Conservation (phyloP, 2,329 filamentous ascomycete species). For the Emericellopsis atlantica region DNA sequence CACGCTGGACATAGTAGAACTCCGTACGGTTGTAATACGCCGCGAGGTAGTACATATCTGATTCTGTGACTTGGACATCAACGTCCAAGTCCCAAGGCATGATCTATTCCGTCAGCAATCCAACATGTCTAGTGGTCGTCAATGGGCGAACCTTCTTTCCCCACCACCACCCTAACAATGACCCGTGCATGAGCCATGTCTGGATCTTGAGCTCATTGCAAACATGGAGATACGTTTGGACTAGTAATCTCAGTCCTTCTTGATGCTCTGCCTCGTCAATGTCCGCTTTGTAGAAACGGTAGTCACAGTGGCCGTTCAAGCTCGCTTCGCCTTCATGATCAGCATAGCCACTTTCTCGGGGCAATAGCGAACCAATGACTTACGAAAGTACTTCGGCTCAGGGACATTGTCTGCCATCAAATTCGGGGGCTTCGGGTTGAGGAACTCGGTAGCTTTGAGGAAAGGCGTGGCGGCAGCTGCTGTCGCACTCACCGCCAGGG, state of each 20-base stretch:
- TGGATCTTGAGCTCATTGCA: constrained; percentile 54
- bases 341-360: neutral
- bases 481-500: neutral
- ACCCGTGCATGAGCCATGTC: constrained; percentile 78
- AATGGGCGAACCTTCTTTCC: constrained; percentile 34
- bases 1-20: constrained; percentile 27
- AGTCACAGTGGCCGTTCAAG: constrained; percentile 19
- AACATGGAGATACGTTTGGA: constrained; percentile 60
- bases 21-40: constrained; percentile 51
- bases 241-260: constrained; percentile 50
- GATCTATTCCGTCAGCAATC: constrained; percentile 27
- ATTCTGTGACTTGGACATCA: constrained; percentile 59
- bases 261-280: constrained; percentile 42
- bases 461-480: too few species aligned
- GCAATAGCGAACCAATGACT: neutral
- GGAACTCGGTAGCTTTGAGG: neutral
- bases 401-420: constrained; percentile 1
- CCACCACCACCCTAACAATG: constrained; percentile 83
- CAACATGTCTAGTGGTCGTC: neutral
- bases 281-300: constrained; percentile 22
- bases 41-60: constrained; percentile 53
- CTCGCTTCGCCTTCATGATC: constrained; percentile 4
- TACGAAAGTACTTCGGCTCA: constrained; percentile 12
- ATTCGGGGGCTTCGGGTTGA: neutral
- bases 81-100: constrained; percentile 71